phyloP scores from a whole-genome alignment of 2,329 filamentous ascomycete genomes.

The Aspergillus versicolor region DNA sequence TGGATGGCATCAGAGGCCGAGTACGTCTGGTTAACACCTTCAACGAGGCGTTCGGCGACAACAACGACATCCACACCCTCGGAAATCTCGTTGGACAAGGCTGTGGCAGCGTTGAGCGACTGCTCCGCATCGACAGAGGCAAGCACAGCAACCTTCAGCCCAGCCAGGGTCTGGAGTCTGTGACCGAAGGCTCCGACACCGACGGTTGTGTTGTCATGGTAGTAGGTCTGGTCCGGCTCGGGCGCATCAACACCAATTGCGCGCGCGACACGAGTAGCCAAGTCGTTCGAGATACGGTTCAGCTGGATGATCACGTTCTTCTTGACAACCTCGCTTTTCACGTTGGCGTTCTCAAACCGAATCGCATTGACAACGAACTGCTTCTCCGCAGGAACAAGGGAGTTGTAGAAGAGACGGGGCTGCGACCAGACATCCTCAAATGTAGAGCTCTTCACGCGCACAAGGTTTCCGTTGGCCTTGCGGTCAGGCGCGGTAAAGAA shows the following conservation, averaged over 20 bases:
- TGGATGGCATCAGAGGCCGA: constrained; percentile 57
- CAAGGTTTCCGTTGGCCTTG: constrained; percentile 51
- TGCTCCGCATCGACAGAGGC: constrained; percentile 44
- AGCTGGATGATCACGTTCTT: constrained; percentile 67
- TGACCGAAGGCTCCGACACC: constrained; percentile 60
- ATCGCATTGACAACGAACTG: constrained; percentile 73
- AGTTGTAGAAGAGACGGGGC: constrained; percentile 73
- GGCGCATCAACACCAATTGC: constrained; percentile 62
- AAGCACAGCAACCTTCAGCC: constrained; percentile 64
- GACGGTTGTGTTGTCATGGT: constrained; percentile 66
- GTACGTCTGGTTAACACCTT: constrained; percentile 64
- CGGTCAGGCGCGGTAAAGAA: constrained; percentile 69
- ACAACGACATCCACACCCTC: constrained; percentile 57
- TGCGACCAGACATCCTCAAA: constrained; percentile 74
- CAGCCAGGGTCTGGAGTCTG: constrained; percentile 60
- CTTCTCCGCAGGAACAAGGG: constrained; percentile 62
- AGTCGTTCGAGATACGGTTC: constrained; percentile 66
- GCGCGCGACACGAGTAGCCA: constrained; percentile 63
- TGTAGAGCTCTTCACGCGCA: constrained; percentile 59
- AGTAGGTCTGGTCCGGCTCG: constrained; percentile 61
- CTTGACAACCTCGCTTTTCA: constrained; percentile 59
- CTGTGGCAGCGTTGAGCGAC: constrained; percentile 51
- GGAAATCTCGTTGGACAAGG: constrained; percentile 47
- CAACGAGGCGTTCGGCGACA: constrained; percentile 58
- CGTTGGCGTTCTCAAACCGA: constrained; percentile 66